Evolutionary conservation across 2,329 filamentous ascomycete species (phyloP).

Genomic region (Alternaria alternata): DNA sequence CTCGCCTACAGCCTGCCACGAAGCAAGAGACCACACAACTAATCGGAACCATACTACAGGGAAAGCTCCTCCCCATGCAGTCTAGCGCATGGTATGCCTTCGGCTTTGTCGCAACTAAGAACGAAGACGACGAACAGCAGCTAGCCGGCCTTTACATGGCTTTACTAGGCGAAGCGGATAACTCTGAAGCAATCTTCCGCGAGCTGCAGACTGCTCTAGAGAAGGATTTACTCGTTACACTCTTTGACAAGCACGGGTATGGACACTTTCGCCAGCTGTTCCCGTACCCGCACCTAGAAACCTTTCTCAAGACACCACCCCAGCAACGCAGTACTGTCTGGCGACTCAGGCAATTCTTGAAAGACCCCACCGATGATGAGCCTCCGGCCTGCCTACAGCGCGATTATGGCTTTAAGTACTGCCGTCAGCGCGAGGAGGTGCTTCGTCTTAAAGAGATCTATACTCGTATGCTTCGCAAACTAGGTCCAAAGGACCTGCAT

Average conservation of each 20-base stretch:
- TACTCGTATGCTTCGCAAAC: conserved; percentile 6
- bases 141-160: conserved; percentile 21
- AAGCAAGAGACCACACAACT: conserved; percentile 18
- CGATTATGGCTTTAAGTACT: conserved; percentile 32
- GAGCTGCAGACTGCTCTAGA: conserved; percentile 19
- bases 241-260: conserved; percentile 21
- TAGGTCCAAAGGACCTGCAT: conserved; percentile 18
- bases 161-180: conserved; percentile 2
- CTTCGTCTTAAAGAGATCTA: conserved; percentile 26
- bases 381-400: conserved; percentile 16
- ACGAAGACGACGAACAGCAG: conserved; percentile 5
- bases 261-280: conserved; percentile 1
- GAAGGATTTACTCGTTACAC: not conserved
- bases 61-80: not conserved
- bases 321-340: conserved; percentile 20
- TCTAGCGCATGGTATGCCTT: conserved; percentile 24
- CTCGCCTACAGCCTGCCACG: not conserved
- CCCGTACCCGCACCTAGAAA: too few species aligned
- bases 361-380: not conserved
- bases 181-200: conserved; percentile 8
- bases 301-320: too few species aligned
- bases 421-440: conserved; percentile 26
- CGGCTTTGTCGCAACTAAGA: conserved; percentile 22
- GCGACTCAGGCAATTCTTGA: conserved; percentile 29
- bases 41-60: not conserved